These are phyloP conservation scores for Stachybotrys chlorohalonatus DNA, from an alignment of 2,329 filamentous ascomycete genomes.

Conservation along the genomic window DNA sequence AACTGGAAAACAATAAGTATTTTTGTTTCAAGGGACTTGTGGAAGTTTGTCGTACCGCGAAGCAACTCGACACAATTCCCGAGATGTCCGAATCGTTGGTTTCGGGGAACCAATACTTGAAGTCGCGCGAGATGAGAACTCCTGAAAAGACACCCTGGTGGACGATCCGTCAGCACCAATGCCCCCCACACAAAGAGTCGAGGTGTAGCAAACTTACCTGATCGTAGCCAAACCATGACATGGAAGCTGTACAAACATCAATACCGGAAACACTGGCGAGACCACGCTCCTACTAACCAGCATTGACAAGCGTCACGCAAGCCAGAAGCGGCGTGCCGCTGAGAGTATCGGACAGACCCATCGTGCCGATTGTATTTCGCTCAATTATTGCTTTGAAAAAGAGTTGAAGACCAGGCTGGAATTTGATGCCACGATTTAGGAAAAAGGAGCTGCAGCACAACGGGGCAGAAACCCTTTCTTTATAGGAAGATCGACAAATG, in stretches of 20 bases:
- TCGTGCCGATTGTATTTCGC: not conserved
- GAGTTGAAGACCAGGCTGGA: not conserved
- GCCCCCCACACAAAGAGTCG: not conserved
- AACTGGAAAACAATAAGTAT: conserved; percentile 9
- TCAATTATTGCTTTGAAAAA: not conserved
- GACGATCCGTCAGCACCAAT: not conserved
- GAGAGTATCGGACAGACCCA: conserved; percentile 8
- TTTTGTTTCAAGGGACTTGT: conserved; percentile 4
- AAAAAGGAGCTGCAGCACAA: too few species aligned
- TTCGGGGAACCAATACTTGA: conserved; percentile 26
- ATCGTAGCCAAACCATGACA: conserved; percentile 24
- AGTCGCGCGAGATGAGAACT: conserved; percentile 30
- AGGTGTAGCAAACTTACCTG: conserved; percentile 12
- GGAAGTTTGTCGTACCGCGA: conserved; percentile 18
- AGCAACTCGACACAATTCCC: conserved; percentile 33
- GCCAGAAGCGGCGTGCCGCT: conserved; percentile 13
- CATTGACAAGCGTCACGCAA: conserved; percentile 16
- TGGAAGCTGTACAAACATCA: conserved; percentile 7
- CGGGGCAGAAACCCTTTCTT: not conserved
- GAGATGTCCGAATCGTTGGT: conserved; percentile 28
- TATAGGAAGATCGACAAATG: not conserved
- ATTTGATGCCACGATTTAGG: not conserved
- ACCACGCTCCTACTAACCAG: conserved; percentile 5
- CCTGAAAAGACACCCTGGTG: conserved; percentile 27
- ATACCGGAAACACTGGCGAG: not conserved